Conservation (phyloP, 768 basidiomycete species). For the Amanita pseudoporphyria region DNA sequence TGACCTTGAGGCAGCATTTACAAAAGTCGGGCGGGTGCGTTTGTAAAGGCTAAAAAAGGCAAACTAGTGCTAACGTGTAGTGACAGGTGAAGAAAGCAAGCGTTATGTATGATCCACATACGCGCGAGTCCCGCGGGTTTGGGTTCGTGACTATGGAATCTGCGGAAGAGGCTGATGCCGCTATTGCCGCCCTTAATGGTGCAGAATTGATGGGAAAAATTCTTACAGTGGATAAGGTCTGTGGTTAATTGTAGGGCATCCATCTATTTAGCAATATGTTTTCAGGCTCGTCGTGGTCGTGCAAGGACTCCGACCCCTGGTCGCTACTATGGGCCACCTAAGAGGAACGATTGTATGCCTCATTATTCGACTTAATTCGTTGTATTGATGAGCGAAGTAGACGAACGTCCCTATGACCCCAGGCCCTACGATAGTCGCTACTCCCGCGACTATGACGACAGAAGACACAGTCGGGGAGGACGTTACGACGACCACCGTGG, state of each 20-base stretch:
- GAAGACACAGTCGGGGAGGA: constrained; percentile 39
- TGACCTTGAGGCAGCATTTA: constrained; percentile 82
- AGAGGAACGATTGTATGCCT: constrained; percentile 55
- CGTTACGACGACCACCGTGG: constrained; percentile 32
- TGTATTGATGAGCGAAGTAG: constrained; percentile 24
- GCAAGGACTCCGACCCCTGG: constrained; percentile 93
- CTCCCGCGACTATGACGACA: constrained; percentile 52
- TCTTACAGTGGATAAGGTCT: constrained; percentile 82
- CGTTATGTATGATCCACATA: constrained; percentile 65
- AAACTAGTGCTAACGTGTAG: neutral
- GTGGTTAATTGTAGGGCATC: constrained; percentile 5
- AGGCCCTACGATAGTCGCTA: constrained; percentile 89
- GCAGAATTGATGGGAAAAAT: constrained; percentile 84
- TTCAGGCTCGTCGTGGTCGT: constrained; percentile 78
- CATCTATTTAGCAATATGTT: neutral
- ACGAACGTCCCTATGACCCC: constrained; percentile 84
- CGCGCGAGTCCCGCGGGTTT: constrained; percentile 55
- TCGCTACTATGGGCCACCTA: constrained; percentile 88
- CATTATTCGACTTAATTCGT: neutral
- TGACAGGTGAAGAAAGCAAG: constrained; percentile 62
- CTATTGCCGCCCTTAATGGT: constrained; percentile 73
- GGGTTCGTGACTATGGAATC: constrained; percentile 77
- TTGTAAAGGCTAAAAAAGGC: neutral
- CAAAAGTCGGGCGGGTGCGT: constrained; percentile 55
- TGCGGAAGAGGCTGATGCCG: constrained; percentile 84